These are phyloP conservation scores for Tuber aestivum DNA, from an alignment of 495 filamentous ascomycete genomes.

Conservation along the genomic window DNA sequence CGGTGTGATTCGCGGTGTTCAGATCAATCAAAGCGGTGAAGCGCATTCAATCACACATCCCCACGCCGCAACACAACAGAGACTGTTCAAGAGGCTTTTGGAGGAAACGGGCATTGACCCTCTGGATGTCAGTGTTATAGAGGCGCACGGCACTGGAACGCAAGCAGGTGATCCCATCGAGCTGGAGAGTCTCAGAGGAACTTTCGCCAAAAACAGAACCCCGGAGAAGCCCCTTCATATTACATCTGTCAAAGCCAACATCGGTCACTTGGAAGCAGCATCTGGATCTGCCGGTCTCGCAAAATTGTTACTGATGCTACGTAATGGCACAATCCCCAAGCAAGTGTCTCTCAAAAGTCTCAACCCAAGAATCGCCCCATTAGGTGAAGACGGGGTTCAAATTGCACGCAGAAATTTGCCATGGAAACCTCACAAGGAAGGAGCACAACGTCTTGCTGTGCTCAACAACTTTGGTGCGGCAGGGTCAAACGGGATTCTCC, in stretches of 20 bases:
- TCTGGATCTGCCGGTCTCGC: conserved; percentile 76
- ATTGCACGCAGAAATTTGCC: conserved; percentile 29
- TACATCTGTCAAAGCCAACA: conserved; percentile 80
- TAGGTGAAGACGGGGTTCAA: conserved; percentile 27
- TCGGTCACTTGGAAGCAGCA: conserved; percentile 84
- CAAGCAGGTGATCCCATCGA: conserved; percentile 76
- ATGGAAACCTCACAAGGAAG: conserved; percentile 16
- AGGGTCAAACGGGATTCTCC: conserved; percentile 59
- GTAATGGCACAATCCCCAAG: conserved; percentile 70
- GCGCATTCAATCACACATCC: conserved; percentile 78
- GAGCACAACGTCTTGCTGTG: conserved; percentile 51
- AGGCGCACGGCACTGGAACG: conserved; percentile 87
- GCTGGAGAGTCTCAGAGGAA: conserved; percentile 68
- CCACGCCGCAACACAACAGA: conserved; percentile 65
- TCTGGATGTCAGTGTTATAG: conserved; percentile 70
- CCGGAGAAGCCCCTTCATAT: conserved; percentile 68
- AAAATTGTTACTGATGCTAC: conserved; percentile 84
- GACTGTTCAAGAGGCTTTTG: conserved; percentile 63
- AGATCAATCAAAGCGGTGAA: conserved; percentile 71
- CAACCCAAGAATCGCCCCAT: conserved; percentile 29
- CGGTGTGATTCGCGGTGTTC: conserved; percentile 59
- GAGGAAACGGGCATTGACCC: conserved; percentile 65
- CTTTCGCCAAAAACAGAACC: conserved; percentile 68
- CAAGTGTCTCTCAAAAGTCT: conserved; percentile 30
- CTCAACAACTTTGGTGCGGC: conserved; percentile 67